Evolutionary conservation across 805 yeast genomes (phyloP).

Genomic region (Candida xyloterini): DNA sequence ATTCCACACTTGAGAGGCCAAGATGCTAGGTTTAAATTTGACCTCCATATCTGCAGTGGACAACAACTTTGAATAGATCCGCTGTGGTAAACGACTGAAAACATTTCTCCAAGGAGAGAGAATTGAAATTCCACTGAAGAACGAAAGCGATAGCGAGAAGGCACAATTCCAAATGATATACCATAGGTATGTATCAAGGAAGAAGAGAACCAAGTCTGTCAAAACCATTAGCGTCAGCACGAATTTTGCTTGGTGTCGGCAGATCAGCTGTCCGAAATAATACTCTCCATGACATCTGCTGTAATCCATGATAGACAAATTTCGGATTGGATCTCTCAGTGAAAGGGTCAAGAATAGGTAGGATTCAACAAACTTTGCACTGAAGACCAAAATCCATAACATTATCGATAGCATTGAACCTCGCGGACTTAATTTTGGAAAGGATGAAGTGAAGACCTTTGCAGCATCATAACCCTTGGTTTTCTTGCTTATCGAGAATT

Average conservation of each 20-base stretch:
- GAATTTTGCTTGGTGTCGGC: constrained; percentile 41
- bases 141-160: constrained; percentile 47
- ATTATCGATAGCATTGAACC: constrained; percentile 40
- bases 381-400: constrained; percentile 47
- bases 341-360: constrained; percentile 53
- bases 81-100: constrained; percentile 47
- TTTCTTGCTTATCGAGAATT: constrained; percentile 20
- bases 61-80: constrained; percentile 48
- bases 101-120: constrained; percentile 60
- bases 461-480: constrained; percentile 33
- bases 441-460: constrained; percentile 42
- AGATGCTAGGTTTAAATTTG: constrained; percentile 37
- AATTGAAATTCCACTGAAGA: constrained; percentile 51
- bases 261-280: constrained; percentile 39
- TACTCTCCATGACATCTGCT: constrained; percentile 44
- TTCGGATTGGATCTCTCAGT: constrained; percentile 49
- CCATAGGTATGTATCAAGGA: constrained; percentile 57
- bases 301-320: constrained; percentile 42
- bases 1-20: constrained; percentile 53
- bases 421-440: constrained; percentile 38
- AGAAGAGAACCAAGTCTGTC: constrained; percentile 48
- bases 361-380: constrained; percentile 50
- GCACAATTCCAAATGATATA: constrained; percentile 54
- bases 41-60: constrained; percentile 44
- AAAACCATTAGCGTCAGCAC: constrained; percentile 39